Conservation (phyloP, 805 yeast species). For the Cyberlindnera misumaiensis region DNA sequence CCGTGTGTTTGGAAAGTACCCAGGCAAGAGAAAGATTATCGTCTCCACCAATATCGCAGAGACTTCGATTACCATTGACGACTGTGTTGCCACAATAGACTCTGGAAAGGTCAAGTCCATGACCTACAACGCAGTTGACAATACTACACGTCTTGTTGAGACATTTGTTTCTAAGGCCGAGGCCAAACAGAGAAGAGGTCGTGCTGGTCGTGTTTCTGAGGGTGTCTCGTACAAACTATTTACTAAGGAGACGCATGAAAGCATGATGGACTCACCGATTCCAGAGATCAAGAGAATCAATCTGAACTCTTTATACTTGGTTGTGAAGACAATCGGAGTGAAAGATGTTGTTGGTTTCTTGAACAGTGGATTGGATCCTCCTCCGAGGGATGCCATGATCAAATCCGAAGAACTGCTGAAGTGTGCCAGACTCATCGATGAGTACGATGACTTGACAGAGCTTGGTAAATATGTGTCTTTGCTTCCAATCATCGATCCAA, state of each 20-base stretch:
- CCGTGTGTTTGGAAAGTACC: constrained; percentile 56
- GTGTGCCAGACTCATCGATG: constrained; percentile 67
- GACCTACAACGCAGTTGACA: constrained; percentile 58
- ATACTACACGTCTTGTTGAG: constrained; percentile 68
- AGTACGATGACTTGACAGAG: constrained; percentile 50
- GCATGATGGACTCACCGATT: constrained; percentile 65
- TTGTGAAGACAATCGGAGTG: constrained; percentile 86
- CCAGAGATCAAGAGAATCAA: constrained; percentile 88
- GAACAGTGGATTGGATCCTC: constrained; percentile 76
- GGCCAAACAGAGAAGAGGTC: constrained; percentile 85
- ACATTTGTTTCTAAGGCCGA: constrained; percentile 89
- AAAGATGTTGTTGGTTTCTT: constrained; percentile 64
- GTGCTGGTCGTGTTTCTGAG: constrained; percentile 91
- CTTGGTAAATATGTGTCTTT: constrained; percentile 75
- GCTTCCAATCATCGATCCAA: constrained; percentile 77
- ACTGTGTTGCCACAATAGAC: constrained; percentile 87
- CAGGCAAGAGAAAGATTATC: constrained; percentile 66
- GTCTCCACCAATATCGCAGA: constrained; percentile 94
- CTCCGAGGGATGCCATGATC: constrained; percentile 35
- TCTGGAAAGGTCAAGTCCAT: constrained; percentile 79
- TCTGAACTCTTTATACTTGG: constrained; percentile 72
- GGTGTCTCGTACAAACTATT: constrained; percentile 81
- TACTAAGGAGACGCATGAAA: constrained; percentile 52
- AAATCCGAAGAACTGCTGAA: constrained; percentile 41
- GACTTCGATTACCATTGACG: constrained; percentile 94